phyloP scores from a whole-genome alignment of 108 stramenopile genomes.

The Fragilariopsis cylindrus region DNA sequence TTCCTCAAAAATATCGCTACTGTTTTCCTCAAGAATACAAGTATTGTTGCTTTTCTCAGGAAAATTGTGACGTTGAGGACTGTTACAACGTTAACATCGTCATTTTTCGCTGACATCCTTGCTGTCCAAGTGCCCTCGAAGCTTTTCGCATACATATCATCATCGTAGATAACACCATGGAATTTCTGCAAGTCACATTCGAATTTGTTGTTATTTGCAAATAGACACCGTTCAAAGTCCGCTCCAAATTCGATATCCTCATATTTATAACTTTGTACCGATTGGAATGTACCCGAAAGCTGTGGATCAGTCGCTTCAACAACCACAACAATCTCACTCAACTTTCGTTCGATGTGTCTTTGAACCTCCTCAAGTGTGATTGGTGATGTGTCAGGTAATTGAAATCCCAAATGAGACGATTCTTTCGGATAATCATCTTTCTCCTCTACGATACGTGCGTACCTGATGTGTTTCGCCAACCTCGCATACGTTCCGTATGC shows the following conservation, averaged over 20 bases:
- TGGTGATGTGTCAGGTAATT: slow-evolving; percentile 17
- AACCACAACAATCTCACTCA: slow-evolving; percentile 67
- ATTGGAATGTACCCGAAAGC: slow-evolving; percentile 73
- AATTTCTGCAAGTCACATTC: slow-evolving; percentile 49
- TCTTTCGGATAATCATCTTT: slow-evolving; percentile 41
- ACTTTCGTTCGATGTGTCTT: slow-evolving; percentile 36
- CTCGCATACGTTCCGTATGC: slow-evolving; percentile 60
- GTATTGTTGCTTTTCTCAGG: no score
- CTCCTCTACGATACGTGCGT: slow-evolving; percentile 50
- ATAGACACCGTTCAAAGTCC: slow-evolving; percentile 57
- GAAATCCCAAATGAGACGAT: slow-evolving; percentile 20
- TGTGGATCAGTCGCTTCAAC: slow-evolving; percentile 75
- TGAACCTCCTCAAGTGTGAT: slow-evolving; percentile 41
- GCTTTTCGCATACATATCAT: neutral
- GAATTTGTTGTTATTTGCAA: slow-evolving; percentile 12
- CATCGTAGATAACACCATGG: slow-evolving; percentile 35
- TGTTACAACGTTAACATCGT: no score
- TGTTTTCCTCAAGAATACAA: no score
- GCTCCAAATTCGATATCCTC: slow-evolving; percentile 80
- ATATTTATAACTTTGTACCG: slow-evolving; percentile 70
- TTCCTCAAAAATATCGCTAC: no score
- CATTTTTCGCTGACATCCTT: no score
- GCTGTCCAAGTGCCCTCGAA: no score
- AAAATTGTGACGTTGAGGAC: no score
- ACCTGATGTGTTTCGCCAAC: slow-evolving; percentile 55